Conservation (phyloP, 2,329 filamentous ascomycete genomes). For the Clonostachys sp. region DNA sequence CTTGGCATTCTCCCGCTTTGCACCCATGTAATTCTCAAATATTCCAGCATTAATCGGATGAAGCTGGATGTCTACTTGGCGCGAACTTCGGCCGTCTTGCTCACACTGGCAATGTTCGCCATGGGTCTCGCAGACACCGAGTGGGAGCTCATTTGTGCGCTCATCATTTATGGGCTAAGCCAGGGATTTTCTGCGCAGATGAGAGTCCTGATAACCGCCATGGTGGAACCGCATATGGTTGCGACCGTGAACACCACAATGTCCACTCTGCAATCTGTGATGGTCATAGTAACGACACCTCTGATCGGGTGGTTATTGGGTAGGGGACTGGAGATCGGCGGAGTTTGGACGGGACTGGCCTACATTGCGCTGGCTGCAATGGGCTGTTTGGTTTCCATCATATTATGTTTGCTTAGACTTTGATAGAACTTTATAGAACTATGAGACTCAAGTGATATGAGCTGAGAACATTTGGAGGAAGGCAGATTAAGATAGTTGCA, state of each 20-base stretch:
- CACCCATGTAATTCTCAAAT: slow-evolving; percentile 22
- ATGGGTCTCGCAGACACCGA: slow-evolving; percentile 27
- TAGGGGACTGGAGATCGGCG: slow-evolving; percentile 38
- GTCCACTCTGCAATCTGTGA: slow-evolving; percentile 41
- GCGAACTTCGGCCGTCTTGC: slow-evolving; percentile 22
- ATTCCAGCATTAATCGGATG: slow-evolving; percentile 18
- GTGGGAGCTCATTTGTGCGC: slow-evolving; percentile 26
- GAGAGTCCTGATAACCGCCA: slow-evolving; percentile 44
- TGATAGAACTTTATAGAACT: no score
- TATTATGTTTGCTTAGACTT: no score
- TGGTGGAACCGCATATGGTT: slow-evolving; percentile 49
- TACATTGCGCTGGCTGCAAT: slow-evolving; percentile 23
- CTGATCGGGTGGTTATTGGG: slow-evolving; percentile 40
- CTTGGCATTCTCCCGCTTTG: slow-evolving; percentile 28
- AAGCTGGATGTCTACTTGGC: slow-evolving; percentile 33
- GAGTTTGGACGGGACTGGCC: slow-evolving; percentile 42
- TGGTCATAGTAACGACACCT: slow-evolving; percentile 40
- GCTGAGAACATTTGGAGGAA: no score
- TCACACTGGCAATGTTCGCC: slow-evolving; percentile 26
- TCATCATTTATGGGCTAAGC: slow-evolving; percentile 40
- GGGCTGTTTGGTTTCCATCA: no score
- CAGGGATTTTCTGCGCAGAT: slow-evolving; percentile 34
- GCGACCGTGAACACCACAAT: slow-evolving; percentile 50
- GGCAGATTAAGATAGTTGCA: no score
- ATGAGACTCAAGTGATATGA: no score